Evolutionary conservation across 768 basidiomycete species (phyloP).

Genomic region (Pleurotus platypus): DNA sequence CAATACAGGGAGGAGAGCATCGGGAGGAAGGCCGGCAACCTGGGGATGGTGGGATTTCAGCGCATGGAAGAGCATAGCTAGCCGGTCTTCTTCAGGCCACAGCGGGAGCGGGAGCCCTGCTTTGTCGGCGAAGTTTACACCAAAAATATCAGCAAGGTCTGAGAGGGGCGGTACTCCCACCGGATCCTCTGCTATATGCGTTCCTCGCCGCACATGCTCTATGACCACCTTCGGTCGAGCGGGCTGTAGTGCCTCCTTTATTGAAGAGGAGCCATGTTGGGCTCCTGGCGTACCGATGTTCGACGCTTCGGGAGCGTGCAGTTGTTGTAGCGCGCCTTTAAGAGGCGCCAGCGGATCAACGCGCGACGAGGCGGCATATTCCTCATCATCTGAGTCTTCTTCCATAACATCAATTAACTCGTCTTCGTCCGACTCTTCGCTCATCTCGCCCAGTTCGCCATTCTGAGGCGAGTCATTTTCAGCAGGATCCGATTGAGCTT

Average conservation of each 20-base stretch:
- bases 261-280: conserved; percentile 29
- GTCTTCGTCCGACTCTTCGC: conserved; percentile 41
- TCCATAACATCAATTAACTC: conserved; percentile 72
- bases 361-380: neutral
- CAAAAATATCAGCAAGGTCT: conserved; percentile 41
- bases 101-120: conserved; percentile 43
- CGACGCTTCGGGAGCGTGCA: conserved; percentile 38
- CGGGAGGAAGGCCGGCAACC: conserved; percentile 42
- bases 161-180: conserved; percentile 48
- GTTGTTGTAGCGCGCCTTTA: conserved; percentile 60
- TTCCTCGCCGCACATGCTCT: conserved; percentile 71
- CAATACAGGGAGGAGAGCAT: conserved; percentile 48
- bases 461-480: conserved; percentile 11
- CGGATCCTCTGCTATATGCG: conserved; percentile 56
- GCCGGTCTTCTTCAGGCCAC: conserved; percentile 43
- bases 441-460: conserved; percentile 15
- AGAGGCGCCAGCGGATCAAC: conserved; percentile 64
- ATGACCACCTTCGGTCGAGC: conserved; percentile 23
- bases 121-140: conserved; percentile 27
- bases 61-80: conserved; percentile 52
- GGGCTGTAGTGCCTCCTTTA: conserved; percentile 22
- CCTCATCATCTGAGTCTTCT: conserved; percentile 42
- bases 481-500: conserved; percentile 26
- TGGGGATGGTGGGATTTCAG: conserved; percentile 50
- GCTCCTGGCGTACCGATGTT: conserved; percentile 21